These are phyloP conservation scores for Agroathelia rolfsii DNA, from an alignment of 1,284 basidiomycete species.

Conservation along the genomic window DNA sequence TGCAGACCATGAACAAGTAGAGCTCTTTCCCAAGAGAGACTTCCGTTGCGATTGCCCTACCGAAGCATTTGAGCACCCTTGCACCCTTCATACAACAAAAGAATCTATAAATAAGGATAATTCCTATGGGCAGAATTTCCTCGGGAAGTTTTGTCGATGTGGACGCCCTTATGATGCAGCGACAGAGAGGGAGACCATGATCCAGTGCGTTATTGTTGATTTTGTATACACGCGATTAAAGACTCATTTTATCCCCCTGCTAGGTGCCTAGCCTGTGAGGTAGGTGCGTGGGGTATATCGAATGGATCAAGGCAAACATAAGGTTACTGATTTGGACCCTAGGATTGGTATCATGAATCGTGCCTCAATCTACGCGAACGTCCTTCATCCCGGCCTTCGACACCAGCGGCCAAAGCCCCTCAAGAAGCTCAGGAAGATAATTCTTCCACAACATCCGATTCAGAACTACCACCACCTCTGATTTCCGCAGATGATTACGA, in stretches of 20 bases:
- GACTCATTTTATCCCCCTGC: too few species aligned
- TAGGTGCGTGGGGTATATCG: slow-evolving; percentile 24
- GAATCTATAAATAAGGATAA: slow-evolving; percentile 53
- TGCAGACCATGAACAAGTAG: slow-evolving; percentile 71
- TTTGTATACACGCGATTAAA: too few species aligned
- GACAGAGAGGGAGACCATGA: slow-evolving; percentile 71
- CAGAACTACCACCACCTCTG: slow-evolving; percentile 53
- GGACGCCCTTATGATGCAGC: slow-evolving; percentile 56
- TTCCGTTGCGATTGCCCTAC: slow-evolving; percentile 81
- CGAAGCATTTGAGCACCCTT: slow-evolving; percentile 40
- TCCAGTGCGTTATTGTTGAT: too few species aligned
- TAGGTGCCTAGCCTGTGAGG: slow-evolving; percentile 73
- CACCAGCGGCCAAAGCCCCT: slow-evolving; percentile 14
- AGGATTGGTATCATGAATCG: slow-evolving; percentile 85
- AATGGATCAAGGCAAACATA: slow-evolving; percentile 1
- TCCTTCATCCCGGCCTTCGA: slow-evolving; percentile 38
- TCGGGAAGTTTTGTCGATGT: slow-evolving; percentile 61
- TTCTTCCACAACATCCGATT: slow-evolving; percentile 48
- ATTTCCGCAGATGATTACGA: slow-evolving; percentile 61
- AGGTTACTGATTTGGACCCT: slow-evolving; percentile 6
- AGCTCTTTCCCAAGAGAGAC: slow-evolving; percentile 72
- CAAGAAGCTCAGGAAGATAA: slow-evolving; percentile 32
- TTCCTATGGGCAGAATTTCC: slow-evolving; percentile 63
- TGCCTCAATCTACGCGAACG: slow-evolving; percentile 68
- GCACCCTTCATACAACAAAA: slow-evolving; percentile 43